Conservation (phyloP, 2,329 filamentous ascomycete genomes). For the Nannizziopsis arthrosporioides region DNA sequence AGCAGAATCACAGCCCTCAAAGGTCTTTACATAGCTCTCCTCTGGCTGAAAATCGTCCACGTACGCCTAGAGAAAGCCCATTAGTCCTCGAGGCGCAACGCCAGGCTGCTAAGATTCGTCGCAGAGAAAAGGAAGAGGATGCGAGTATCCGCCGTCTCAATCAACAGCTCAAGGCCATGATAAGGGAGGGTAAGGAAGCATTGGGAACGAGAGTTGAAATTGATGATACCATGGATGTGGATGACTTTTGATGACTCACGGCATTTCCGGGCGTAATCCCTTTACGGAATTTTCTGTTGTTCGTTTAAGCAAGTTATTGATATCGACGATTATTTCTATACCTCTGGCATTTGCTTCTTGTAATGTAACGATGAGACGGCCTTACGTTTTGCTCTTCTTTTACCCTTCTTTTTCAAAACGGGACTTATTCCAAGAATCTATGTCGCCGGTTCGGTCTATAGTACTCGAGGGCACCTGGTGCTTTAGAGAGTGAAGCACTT, state of each 20-base stretch:
- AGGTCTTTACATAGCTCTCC: conserved; percentile 18
- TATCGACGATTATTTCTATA: not conserved
- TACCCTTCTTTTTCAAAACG: too few species aligned
- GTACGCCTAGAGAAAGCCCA: conserved; percentile 22
- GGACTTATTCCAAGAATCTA: too few species aligned
- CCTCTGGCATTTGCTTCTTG: not conserved
- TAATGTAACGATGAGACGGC: not conserved
- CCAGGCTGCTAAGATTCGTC: conserved; percentile 58
- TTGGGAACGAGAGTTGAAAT: conserved; percentile 63
- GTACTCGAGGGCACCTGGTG: too few species aligned
- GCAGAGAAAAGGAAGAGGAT: conserved; percentile 67
- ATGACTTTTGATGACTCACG: conserved; percentile 18
- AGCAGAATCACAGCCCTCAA: not conserved
- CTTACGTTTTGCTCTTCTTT: not conserved
- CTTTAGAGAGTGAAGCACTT: too few species aligned
- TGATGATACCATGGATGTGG: conserved; percentile 30
- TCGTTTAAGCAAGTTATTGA: conserved; percentile 1
- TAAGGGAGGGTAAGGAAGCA: conserved; percentile 76
- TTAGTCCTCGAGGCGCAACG: conserved; percentile 53
- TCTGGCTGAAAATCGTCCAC: conserved; percentile 18
- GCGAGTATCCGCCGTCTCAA: conserved; percentile 70
- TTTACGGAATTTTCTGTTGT: not conserved
- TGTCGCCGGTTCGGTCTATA: too few species aligned
- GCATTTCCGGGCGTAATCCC: too few species aligned
- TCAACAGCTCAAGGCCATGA: conserved; percentile 69